Conservation (phyloP, 2,329 filamentous ascomycete genomes). For the Alternaria sp. region DNA sequence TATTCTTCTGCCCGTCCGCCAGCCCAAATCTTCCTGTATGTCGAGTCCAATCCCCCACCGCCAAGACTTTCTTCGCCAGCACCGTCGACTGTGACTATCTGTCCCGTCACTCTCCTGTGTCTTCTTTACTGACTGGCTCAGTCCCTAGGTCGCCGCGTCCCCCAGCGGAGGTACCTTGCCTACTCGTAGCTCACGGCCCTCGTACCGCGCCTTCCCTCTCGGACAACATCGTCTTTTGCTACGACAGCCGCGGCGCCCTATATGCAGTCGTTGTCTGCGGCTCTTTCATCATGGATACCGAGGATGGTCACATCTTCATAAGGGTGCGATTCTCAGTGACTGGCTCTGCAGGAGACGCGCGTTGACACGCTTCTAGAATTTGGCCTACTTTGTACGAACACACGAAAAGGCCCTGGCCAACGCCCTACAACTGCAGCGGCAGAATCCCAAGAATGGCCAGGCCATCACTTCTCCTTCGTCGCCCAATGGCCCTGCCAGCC, state of each 20-base stretch:
- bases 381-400: slow-evolving; percentile 94
- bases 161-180: slow-evolving; percentile 31
- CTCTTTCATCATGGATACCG: slow-evolving; percentile 73
- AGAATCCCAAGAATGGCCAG: slow-evolving; percentile 73
- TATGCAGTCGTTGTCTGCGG: slow-evolving; percentile 46
- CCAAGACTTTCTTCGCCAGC: slow-evolving; percentile 29
- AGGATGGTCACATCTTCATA: slow-evolving; percentile 89
- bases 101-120: slow-evolving; percentile 6
- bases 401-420: slow-evolving; percentile 98
- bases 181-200: slow-evolving; percentile 21
- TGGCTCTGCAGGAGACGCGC: slow-evolving; percentile 2
- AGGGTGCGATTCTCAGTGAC: slow-evolving; percentile 66
- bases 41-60: slow-evolving; percentile 26
- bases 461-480: slow-evolving; percentile 49
- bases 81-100: slow-evolving; percentile 18
- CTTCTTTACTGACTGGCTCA: slow-evolving; percentile 35
- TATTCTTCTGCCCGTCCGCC: slow-evolving; percentile 32
- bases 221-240: slow-evolving; percentile 11
- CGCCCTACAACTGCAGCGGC: slow-evolving; percentile 85
- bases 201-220: slow-evolving; percentile 15
- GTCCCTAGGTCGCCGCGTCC: slow-evolving; percentile 32
- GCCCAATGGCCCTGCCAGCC: slow-evolving; percentile 47
- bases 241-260: slow-evolving; percentile 28
- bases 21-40: slow-evolving; percentile 30
- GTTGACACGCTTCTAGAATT: slow-evolving; percentile 70